A percentile compares a stretch with the other conserved stretches of the same genome.
phyloP scores from a whole-genome alignment of 805 yeast genomes.

The Sugiyamaella lignohabitans region DNA sequence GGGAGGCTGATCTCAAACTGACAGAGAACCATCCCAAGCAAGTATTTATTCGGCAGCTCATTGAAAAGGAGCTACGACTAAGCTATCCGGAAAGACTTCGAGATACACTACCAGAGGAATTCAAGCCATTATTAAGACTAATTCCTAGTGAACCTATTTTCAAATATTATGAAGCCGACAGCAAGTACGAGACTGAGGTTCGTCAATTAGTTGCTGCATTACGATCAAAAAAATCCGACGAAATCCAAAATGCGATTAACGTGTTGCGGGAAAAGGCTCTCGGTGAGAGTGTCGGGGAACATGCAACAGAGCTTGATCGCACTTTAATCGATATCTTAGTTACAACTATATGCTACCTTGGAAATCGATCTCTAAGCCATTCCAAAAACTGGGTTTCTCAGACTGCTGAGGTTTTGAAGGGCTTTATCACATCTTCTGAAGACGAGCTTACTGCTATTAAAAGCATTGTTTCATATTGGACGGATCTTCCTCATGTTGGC shows the following conservation, averaged over 20 bases:
- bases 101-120: slow-evolving; percentile 61
- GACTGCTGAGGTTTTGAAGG: slow-evolving; percentile 34
- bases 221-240: slow-evolving; percentile 21
- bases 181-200: slow-evolving; percentile 35
- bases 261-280: slow-evolving; percentile 21
- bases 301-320: slow-evolving; percentile 35
- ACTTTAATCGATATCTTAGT: slow-evolving; percentile 55
- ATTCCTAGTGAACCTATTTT: slow-evolving; percentile 34
- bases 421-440: slow-evolving; percentile 24
- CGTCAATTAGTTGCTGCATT: slow-evolving; percentile 33
- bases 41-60: slow-evolving; percentile 67
- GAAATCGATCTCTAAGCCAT: slow-evolving; percentile 81
- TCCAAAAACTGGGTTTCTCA: slow-evolving; percentile 50
- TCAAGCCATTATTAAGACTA: slow-evolving; percentile 40
- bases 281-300: slow-evolving; percentile 28
- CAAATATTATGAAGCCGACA: slow-evolving; percentile 34
- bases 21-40: slow-evolving; percentile 62
- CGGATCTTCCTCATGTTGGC: slow-evolving; percentile 57
- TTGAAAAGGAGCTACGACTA: slow-evolving; percentile 76
- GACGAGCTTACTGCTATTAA: slow-evolving; percentile 41
- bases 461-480: slow-evolving; percentile 60
- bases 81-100: slow-evolving; percentile 68
- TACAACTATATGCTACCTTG: slow-evolving; percentile 72
- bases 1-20: slow-evolving; percentile 50
- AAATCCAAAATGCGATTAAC: slow-evolving; percentile 6